Evolutionary conservation across 1,284 basidiomycete species (phyloP).

Genomic region (Pascua sp.): DNA sequence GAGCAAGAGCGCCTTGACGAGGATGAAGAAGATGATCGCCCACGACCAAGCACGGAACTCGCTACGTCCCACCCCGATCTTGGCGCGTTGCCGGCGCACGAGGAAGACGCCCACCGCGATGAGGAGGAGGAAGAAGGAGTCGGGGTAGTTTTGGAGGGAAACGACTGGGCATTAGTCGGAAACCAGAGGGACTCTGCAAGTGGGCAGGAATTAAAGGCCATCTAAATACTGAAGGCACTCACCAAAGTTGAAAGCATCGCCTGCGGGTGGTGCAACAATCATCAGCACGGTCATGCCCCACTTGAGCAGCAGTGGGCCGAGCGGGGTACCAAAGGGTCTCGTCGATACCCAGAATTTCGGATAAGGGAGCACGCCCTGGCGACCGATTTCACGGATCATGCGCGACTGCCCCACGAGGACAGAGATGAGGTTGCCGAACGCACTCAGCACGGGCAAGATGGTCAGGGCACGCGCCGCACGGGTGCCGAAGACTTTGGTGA

Average conservation of each 20-base stretch:
- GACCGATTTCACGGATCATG: conserved; percentile 41
- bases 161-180: conserved; percentile 17
- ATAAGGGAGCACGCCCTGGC: conserved; percentile 46
- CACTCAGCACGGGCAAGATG: conserved; percentile 44
- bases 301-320: conserved; percentile 53
- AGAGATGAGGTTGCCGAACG: conserved; percentile 36
- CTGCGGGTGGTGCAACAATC: conserved; percentile 56
- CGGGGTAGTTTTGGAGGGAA: conserved; percentile 51
- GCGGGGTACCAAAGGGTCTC: conserved; percentile 42
- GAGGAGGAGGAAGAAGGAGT: conserved; percentile 51
- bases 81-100: conserved; percentile 48
- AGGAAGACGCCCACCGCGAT: conserved; percentile 52
- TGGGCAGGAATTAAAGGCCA: no score
- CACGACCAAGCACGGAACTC: conserved; percentile 52
- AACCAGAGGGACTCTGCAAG: background rate
- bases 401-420: conserved; percentile 53
- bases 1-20: conserved; percentile 52
- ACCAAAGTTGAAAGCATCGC: conserved; percentile 56
- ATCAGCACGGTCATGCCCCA: conserved; percentile 56
- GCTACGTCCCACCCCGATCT: conserved; percentile 44
- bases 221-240: background rate
- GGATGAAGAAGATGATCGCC: conserved; percentile 48
- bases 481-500: conserved; percentile 44
- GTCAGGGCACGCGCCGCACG: conserved; percentile 33
- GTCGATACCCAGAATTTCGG: conserved; percentile 36